These are phyloP conservation scores for Nothomitra cinnamomea DNA, from an alignment of 2,329 filamentous ascomycete genomes.

Conservation along the genomic window DNA sequence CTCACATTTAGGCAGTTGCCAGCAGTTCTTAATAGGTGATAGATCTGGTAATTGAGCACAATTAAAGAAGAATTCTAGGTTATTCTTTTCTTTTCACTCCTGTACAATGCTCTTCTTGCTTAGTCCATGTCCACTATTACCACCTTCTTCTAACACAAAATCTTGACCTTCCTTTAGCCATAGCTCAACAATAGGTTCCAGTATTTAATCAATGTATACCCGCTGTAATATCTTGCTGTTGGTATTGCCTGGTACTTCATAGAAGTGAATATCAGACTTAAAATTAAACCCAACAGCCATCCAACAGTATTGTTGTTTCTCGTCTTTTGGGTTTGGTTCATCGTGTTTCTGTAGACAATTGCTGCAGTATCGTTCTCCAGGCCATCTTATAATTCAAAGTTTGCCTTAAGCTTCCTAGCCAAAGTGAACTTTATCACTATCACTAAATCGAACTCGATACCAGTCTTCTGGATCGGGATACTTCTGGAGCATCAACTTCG, in stretches of 20 bases:
- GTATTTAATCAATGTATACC: no score
- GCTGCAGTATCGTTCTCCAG: slow-evolving; percentile 3
- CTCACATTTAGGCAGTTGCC: background rate
- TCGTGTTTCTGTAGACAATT: slow-evolving; percentile 5
- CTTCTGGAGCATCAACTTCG: slow-evolving; percentile 1
- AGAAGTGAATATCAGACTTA: slow-evolving; percentile 6
- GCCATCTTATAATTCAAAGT: slow-evolving; percentile 6
- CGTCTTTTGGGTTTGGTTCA: background rate
- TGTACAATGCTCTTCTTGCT: background rate
- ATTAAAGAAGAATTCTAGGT: slow-evolving; percentile 4
- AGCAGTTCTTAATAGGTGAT: slow-evolving; percentile 2
- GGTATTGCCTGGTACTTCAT: slow-evolving; percentile 4
- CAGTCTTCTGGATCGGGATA: no score
- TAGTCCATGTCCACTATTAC: slow-evolving; percentile 2
- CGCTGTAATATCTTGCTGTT: slow-evolving; percentile 6
- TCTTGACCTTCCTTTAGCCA: slow-evolving; percentile 2
- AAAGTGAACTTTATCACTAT: background rate
- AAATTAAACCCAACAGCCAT: slow-evolving; percentile 2
- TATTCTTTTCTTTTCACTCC: background rate
- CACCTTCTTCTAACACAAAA: no score
- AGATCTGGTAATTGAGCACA: slow-evolving; percentile 6
- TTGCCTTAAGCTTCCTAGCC: slow-evolving; percentile 1
- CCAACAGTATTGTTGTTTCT: slow-evolving; percentile 1
- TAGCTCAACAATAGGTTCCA: slow-evolving; percentile 2
- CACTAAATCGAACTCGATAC: background rate